These are phyloP conservation scores for Carpinus fangiana DNA, from an alignment of 306 rosid genomes.

Conservation along the genomic window DNA sequence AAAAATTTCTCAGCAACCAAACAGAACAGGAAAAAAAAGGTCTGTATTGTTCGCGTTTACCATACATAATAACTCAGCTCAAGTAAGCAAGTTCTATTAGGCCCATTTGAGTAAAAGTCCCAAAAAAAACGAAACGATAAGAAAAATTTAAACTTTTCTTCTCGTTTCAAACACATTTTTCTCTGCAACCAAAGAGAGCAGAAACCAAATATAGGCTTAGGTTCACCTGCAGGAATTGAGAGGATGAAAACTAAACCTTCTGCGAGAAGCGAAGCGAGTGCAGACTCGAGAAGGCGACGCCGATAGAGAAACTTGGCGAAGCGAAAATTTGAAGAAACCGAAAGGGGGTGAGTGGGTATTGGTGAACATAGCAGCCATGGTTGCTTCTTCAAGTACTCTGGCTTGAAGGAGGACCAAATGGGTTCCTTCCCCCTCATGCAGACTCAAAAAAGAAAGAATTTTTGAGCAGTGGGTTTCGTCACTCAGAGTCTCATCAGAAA, in stretches of 20 bases:
- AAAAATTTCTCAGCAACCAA: neutral
- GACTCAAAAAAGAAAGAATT: constrained; percentile 36
- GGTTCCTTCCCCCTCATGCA: constrained; percentile 77
- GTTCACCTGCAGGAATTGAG: constrained; percentile 37
- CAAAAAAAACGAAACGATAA: neutral
- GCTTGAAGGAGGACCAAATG: constrained; percentile 51
- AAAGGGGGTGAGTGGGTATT: constrained; percentile 29
- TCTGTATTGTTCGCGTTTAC: neutral
- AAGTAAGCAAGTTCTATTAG: neutral
- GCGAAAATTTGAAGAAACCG: constrained; percentile 34
- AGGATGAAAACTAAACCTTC: constrained; percentile 49
- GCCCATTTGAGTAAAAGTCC: neutral
- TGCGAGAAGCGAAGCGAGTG: constrained; percentile 58
- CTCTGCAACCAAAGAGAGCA: neutral
- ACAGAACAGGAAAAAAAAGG: neutral
- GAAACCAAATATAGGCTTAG: constrained; percentile 2
- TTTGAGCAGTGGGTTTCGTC: constrained; percentile 9
- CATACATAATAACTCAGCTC: neutral
- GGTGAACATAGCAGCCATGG: constrained; percentile 66
- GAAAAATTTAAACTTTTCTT: neutral
- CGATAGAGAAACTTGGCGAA: constrained; percentile 37
- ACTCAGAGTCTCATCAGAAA: constrained; percentile 20
- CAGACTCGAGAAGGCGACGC: constrained; percentile 53
- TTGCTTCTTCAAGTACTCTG: constrained; percentile 57
- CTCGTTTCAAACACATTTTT: neutral